phyloP scores from a whole-genome alignment of 106 monocot genomes.

The Dioscorea dumetorum region DNA sequence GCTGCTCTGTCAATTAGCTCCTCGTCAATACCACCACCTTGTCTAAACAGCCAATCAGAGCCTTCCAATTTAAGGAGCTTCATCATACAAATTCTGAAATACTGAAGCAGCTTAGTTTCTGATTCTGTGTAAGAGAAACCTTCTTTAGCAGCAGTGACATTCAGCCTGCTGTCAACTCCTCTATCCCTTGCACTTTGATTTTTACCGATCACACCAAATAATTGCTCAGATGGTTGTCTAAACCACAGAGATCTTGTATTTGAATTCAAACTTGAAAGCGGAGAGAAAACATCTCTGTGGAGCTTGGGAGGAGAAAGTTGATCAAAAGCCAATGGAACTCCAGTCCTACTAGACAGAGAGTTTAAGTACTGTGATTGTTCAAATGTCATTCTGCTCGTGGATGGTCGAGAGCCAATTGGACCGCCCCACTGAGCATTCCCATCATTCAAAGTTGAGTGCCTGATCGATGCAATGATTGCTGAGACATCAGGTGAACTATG shows the following conservation, averaged over 20 bases:
- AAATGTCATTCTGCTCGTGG: constrained; percentile 29
- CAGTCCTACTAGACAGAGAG: constrained; percentile 31
- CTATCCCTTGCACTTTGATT: constrained; percentile 17
- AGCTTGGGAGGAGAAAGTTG: constrained; percentile 57
- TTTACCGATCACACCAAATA: constrained; percentile 48
- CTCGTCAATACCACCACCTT: constrained; percentile 66
- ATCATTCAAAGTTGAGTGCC: constrained; percentile 44
- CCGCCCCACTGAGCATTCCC: constrained; percentile 27
- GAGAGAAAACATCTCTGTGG: constrained; percentile 42
- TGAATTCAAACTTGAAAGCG: constrained; percentile 29
- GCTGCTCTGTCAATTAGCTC: constrained; percentile 60
- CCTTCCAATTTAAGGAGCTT: constrained; percentile 90
- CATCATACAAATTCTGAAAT: constrained; percentile 55
- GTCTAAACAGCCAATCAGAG: constrained; percentile 80
- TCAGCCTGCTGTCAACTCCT: constrained; percentile 5
- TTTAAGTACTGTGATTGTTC: constrained; percentile 38
- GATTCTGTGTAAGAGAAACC: constrained; percentile 54
- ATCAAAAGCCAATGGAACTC: constrained; percentile 49
- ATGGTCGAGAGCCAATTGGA: constrained; percentile 38
- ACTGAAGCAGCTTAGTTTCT: constrained; percentile 54
- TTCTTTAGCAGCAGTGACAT: constrained; percentile 15
- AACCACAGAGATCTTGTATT: constrained; percentile 79
- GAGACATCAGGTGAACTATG: constrained; percentile 91
- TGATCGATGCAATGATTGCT: constrained; percentile 44
- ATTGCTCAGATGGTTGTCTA: constrained; percentile 78